Evolutionary conservation across 2,329 filamentous ascomycete genomes (phyloP), one percentile per base, ranked within the genome.

Genomic region (Malbranchea cinnamomea): DNA sequence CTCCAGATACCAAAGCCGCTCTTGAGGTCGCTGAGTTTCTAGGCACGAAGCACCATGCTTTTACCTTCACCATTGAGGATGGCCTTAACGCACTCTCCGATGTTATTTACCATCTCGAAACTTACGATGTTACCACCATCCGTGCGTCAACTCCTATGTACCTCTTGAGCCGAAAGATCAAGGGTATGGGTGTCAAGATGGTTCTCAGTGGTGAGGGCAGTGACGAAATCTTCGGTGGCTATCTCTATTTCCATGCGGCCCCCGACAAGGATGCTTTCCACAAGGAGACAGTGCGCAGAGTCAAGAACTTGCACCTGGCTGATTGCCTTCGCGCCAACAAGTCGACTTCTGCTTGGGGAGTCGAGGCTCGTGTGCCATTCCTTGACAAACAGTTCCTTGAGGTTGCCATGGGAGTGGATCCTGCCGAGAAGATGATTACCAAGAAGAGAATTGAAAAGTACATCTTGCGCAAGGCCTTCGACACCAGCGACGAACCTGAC

Each of bases 121-220:
- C 83, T 9, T 98, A 89, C 62, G 89, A 98, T 54, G 89, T 98
- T 15, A 98, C 89, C 31, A 98, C 89, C 3, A 95, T 98, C 53
- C 84, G 89, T 52, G 89, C 89, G 32, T 95, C 87, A 7, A 98
- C 89, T 7, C 89, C 89, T 42, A 98, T 98, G 89, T 98, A 94
- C 63, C 66, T 98, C 40, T 71, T 98, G 27, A 89, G 83, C 38
- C 77, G 91, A 54, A 98, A 98, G 68, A 98, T 98, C 68, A 98
- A 98, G 69, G 89, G 85, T 20, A 87, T 94, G 76, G 89, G 89
- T 40, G 81, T 98, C 52, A 98, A 98, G 73, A 98, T 98, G 89
- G 89, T 98, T 34, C 70, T 98, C 38, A 91, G 80, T 48, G 89
- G 89, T 38, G 89, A 98, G 62, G 89, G 89, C 28, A 89, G 80